These are phyloP conservation scores for Limonium bicolor DNA, from an alignment of 148 eudicot species.

Conservation along the genomic window DNA sequence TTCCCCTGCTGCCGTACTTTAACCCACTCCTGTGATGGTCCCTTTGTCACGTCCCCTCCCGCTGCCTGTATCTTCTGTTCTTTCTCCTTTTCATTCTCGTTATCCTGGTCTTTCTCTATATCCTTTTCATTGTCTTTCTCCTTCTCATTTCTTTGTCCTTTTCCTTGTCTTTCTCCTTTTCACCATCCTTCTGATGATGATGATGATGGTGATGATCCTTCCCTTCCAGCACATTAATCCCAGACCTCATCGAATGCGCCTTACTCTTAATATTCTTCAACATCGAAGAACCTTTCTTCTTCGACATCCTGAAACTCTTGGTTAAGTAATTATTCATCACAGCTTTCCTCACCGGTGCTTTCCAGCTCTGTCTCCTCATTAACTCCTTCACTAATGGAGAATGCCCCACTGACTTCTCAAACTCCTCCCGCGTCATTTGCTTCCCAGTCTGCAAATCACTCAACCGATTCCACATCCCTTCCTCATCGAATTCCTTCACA, in stretches of 20 bases:
- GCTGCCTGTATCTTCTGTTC: slow-evolving; percentile 71
- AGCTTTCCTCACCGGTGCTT: too few relatives aligned
- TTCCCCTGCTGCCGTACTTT: slow-evolving; percentile 82
- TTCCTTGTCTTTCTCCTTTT: too few relatives aligned
- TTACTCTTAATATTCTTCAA: slow-evolving; percentile 61
- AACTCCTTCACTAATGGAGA: slow-evolving; percentile 91
- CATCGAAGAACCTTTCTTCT: slow-evolving; percentile 70
- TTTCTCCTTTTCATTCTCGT: slow-evolving; percentile 47
- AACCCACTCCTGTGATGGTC: slow-evolving; percentile 75
- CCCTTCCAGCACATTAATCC: slow-evolving; percentile 16
- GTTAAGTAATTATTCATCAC: slow-evolving; percentile 1
- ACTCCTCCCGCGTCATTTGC: slow-evolving; percentile 92
- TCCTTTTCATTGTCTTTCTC: too few relatives aligned
- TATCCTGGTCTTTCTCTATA: too few relatives aligned
- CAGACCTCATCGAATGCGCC: slow-evolving; percentile 6
- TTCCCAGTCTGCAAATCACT: slow-evolving; percentile 87
- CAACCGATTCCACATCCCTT: slow-evolving; percentile 69
- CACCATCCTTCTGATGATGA: too few relatives aligned
- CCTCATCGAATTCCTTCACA: slow-evolving; percentile 81
- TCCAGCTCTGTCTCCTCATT: slow-evolving; percentile 58
- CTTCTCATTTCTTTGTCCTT: too few relatives aligned
- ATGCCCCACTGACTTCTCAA: slow-evolving; percentile 76
- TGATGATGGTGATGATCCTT: too few relatives aligned
- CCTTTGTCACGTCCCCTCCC: slow-evolving; percentile 70
- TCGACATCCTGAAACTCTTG: slow-evolving; percentile 33